Base-by-base conservation (phyloP, 2,329 filamentous ascomycete species). In the Thelonectria discophora region DNA sequence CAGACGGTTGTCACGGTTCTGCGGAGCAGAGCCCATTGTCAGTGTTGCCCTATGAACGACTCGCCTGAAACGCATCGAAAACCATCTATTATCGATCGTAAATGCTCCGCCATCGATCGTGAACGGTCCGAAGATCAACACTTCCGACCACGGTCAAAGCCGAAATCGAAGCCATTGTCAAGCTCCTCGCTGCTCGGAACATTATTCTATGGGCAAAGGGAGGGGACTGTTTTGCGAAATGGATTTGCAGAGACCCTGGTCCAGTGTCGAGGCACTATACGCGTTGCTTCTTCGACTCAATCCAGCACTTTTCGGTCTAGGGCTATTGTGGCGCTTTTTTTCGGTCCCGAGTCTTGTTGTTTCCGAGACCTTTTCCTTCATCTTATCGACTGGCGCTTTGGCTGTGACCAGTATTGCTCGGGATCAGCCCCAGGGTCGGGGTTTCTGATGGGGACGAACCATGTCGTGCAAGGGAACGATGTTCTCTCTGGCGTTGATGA, bases 21-120 rank as follows among this genome's bases (percentile, higher is more conserved):
- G 45, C 58, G 52, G 53, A 47, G 56, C 53, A 50, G 40, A 7
- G 15, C 40, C 37, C 20, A 34, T n/a, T n/a, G 43, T 60, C 43
- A 39, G 58, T 21, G 45, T 47, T 27, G 57, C 58, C 52, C 34
- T 61, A 61, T 50, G 58, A 42, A 34, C 53, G 53, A 37, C 48
- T 37, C 40, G 42, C 57, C 58, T 61, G 58, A 61, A 61, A 61
- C 58, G 24, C 42, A 61, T 56, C 58, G 48, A 34, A 56, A 53
- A 61, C 53, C 58, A 49, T 48, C 58, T 50, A 46, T 37, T 47
- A 61, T 61, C 58, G 58, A 61, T 61, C 58, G 58, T 56, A 56
- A 61, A 52, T 40, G 42, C 37, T 55, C 53, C 48, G 24, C 58
- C 48, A 56, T 56, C 58, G 58, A 61, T 61, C 58, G 53, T 43